A percentile compares a stretch with the other conserved stretches of the same genome.
Conservation (phyloP, 2,329 filamentous ascomycete species). For the Epicoccum nigrum region DNA sequence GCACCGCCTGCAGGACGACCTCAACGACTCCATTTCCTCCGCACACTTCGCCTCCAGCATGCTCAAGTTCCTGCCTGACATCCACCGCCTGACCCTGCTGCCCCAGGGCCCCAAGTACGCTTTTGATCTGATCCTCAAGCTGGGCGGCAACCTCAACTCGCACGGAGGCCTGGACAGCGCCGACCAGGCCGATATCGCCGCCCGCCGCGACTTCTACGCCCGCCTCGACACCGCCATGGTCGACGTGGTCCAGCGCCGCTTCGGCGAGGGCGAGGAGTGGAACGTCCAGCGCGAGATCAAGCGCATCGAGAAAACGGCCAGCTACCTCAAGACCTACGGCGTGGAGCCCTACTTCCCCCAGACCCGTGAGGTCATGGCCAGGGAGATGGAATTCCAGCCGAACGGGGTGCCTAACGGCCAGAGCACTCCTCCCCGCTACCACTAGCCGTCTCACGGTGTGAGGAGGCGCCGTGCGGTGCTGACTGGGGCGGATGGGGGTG, state of each 20-base stretch:
- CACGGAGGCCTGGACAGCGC: constrained; percentile 59
- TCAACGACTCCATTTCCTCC: constrained; percentile 60
- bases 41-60: constrained; percentile 61
- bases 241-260: constrained; percentile 58
- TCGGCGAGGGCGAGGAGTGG: constrained; percentile 60
- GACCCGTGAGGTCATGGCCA: constrained; percentile 58
- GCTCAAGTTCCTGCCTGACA: constrained; percentile 62
- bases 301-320: constrained; percentile 62
- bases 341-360: constrained; percentile 61
- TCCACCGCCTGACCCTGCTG: constrained; percentile 56
- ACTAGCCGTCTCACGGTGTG: constrained; percentile 26
- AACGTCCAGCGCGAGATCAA: constrained; percentile 60
- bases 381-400: constrained; percentile 46
- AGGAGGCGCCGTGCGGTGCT: constrained; percentile 19
- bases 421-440: constrained; percentile 45
- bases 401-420: constrained; percentile 36
- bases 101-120: constrained; percentile 56
- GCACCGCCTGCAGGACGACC: constrained; percentile 61
- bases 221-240: constrained; percentile 59
- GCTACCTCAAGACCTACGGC: constrained; percentile 58
- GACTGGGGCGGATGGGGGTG: constrained; percentile 5
- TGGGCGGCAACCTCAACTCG: constrained; percentile 62
- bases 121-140: constrained; percentile 61
- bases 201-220: constrained; percentile 58
- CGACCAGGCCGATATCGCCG: constrained; percentile 55